These are phyloP conservation scores for Dactylorhiza incarnata DNA, from an alignment of 106 monocot genomes.

Conservation along the genomic window DNA sequence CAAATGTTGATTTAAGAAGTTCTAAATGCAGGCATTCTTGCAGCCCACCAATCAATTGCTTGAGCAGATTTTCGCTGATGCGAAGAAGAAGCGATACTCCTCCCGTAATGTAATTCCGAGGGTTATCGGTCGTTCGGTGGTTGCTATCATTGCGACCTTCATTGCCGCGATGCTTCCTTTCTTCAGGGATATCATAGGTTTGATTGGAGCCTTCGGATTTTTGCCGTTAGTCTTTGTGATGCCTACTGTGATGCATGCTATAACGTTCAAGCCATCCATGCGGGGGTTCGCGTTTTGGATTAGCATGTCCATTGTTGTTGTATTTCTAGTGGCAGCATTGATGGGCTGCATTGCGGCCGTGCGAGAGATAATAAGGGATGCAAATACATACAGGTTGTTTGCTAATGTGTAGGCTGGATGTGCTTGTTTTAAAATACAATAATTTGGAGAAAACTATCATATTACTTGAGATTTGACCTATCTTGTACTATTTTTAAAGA, in stretches of 20 bases:
- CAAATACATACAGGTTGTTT: slow-evolving; percentile 14
- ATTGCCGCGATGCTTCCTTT: slow-evolving; percentile 89
- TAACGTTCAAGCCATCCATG: slow-evolving; percentile 61
- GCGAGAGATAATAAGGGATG: slow-evolving; percentile 13
- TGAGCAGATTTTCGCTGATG: slow-evolving; percentile 54
- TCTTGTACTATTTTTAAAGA: too few species aligned
- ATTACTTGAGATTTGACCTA: too few species aligned
- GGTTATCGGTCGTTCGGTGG: slow-evolving; percentile 46
- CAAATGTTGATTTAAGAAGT: too few species aligned
- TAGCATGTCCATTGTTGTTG: slow-evolving; percentile 35
- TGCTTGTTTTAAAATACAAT: too few species aligned
- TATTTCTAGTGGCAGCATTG: slow-evolving; percentile 45
- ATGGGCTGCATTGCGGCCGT: slow-evolving; percentile 34
- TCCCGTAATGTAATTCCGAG: slow-evolving; percentile 61
- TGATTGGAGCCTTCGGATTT: slow-evolving; percentile 77
- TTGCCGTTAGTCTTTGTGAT: slow-evolving; percentile 79
- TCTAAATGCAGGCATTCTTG: slow-evolving; percentile 50
- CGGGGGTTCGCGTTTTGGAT: slow-evolving; percentile 54
- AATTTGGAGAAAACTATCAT: too few species aligned
- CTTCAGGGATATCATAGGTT: slow-evolving; percentile 76
- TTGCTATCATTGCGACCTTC: slow-evolving; percentile 37
- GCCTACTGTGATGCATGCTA: slow-evolving; percentile 55
- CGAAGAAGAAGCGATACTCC: slow-evolving; percentile 46
- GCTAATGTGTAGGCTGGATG: not conserved
- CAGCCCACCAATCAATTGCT: slow-evolving; percentile 81